phyloP scores from a whole-genome alignment of 1,139 yeast species.

The Eremothecium sinecaudum region DNA sequence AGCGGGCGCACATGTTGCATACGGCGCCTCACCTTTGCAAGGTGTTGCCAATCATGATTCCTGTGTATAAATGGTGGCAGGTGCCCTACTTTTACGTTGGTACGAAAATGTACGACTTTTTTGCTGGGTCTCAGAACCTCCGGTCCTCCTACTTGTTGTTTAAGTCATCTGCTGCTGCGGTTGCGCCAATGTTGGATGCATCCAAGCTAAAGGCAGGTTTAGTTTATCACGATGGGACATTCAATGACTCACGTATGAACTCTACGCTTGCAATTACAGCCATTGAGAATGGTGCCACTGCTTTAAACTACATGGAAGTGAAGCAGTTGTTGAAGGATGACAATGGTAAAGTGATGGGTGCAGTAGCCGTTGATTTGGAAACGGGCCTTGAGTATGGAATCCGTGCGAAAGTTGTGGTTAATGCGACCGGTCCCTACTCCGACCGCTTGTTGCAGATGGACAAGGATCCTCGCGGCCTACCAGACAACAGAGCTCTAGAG shows the following conservation, averaged over 20 bases:
- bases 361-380: conserved; percentile 64
- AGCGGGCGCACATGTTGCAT: conserved; percentile 78
- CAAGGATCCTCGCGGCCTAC: conserved; percentile 54
- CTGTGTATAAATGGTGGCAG: conserved; percentile 94
- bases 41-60: conserved; percentile 87
- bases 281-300: conserved; percentile 79
- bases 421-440: conserved; percentile 93
- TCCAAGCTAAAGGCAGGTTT: conserved; percentile 78
- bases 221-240: conserved; percentile 91
- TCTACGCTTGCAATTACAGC: conserved; percentile 82
- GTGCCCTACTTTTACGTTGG: conserved; percentile 91
- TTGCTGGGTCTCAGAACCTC: conserved; percentile 84
- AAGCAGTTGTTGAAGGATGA: conserved; percentile 59
- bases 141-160: conserved; percentile 69
- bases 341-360: conserved; percentile 59
- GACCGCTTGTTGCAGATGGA: conserved; percentile 85
- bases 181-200: conserved; percentile 83
- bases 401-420: conserved; percentile 66
- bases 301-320: conserved; percentile 78
- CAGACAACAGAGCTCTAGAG: conserved; percentile 42
- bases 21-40: conserved; percentile 90
- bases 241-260: conserved; percentile 89
- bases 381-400: conserved; percentile 53
- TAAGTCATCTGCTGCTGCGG: conserved; percentile 55
- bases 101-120: conserved; percentile 83